A percentile compares a stretch with the other conserved stretches of the same genome.
Conservation (phyloP, 495 filamentous ascomycete species). For the Aspergillus cavernicola region DNA sequence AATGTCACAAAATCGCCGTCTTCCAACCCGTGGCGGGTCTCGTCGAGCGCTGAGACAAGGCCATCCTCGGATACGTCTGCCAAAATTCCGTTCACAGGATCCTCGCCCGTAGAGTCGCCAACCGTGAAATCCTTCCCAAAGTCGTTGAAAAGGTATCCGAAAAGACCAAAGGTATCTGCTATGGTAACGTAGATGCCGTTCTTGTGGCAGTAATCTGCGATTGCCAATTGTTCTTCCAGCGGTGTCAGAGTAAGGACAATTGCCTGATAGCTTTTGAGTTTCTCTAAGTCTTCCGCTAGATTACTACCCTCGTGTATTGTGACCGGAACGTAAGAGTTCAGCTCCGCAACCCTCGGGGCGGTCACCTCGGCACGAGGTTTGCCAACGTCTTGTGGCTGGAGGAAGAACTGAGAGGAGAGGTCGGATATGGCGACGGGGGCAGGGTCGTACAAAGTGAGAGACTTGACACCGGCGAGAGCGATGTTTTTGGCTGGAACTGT, state of each 20-base stretch:
- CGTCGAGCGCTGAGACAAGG: constrained; percentile 89
- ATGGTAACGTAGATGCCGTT: constrained; percentile 88
- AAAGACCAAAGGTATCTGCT: constrained; percentile 86
- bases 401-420: constrained; percentile 95
- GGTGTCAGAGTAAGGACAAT: constrained; percentile 85
- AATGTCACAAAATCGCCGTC: constrained; percentile 98
- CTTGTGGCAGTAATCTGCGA: constrained; percentile 88
- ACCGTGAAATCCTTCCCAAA: constrained; percentile 91
- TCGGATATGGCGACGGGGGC: constrained; percentile 77
- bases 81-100: constrained; percentile 81
- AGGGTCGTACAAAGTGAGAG: constrained; percentile 81
- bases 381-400: constrained; percentile 81
- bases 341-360: constrained; percentile 82
- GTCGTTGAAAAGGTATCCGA: constrained; percentile 95
- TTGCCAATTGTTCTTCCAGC: constrained; percentile 69
- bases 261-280: constrained; percentile 84
- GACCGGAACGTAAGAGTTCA: constrained; percentile 95
- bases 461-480: constrained; percentile 91
- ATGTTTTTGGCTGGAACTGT: constrained; percentile 82
- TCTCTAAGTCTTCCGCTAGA: constrained; percentile 64
- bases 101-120: constrained; percentile 88
- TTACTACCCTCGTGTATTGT: constrained; percentile 62
- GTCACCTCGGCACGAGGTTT: constrained; percentile 85
- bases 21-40: constrained; percentile 91
- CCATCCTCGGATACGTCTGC: constrained; percentile 85